A percentile compares a stretch with the other conserved stretches of the same genome.
Conservation (phyloP, 176 grass and related monocot species). For the Tillandsia fasciculata region DNA sequence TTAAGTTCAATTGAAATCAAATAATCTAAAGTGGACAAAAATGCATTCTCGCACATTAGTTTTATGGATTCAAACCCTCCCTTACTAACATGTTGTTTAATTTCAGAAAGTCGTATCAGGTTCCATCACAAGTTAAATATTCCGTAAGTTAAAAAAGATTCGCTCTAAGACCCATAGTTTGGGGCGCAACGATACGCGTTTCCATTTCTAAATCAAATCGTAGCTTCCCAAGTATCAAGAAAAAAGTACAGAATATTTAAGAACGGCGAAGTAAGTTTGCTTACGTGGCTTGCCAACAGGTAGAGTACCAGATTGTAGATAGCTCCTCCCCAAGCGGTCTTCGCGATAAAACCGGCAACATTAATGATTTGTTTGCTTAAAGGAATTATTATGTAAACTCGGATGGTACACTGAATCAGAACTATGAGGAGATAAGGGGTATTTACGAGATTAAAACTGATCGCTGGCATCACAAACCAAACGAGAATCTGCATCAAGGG, state of each 20-base stretch:
- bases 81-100: too few relatives aligned
- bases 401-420: constrained; percentile 25
- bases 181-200: not conserved
- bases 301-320: constrained; percentile 33
- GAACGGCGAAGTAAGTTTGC: not conserved
- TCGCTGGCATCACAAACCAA: constrained; percentile 14
- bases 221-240: not conserved
- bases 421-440: constrained; percentile 25
- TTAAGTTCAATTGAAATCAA: not conserved
- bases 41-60: not conserved
- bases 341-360: constrained; percentile 11
- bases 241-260: not conserved
- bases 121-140: too few relatives aligned
- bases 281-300: constrained; percentile 32
- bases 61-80: too few relatives aligned
- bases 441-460: constrained; percentile 12
- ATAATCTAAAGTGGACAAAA: not conserved
- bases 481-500: constrained; percentile 21
- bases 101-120: too few relatives aligned
- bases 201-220: not conserved
- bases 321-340: constrained; percentile 32
- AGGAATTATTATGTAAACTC: constrained; percentile 22
- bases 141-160: too few relatives aligned
- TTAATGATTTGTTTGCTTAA: constrained; percentile 31
- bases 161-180: too few relatives aligned